phyloP scores from a whole-genome alignment of 192 early-diverging fungal species.

The Backusella circina region DNA sequence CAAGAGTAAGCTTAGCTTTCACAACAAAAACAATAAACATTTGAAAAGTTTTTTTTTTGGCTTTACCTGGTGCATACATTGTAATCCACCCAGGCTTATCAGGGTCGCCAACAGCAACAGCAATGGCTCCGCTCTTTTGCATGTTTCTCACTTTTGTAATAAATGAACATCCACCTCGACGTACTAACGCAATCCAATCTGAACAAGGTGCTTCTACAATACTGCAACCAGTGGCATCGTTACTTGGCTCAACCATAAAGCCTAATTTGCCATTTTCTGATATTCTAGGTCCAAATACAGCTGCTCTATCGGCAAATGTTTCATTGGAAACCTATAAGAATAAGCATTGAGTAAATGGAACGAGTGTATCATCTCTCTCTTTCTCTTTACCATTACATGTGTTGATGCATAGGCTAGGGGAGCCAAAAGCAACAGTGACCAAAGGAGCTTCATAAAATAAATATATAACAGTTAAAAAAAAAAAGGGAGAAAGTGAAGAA shows the following conservation, averaged over 20 bases:
- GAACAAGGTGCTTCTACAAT: conserved; percentile 33
- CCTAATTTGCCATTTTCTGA: conserved; percentile 70
- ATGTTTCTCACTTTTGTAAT: conserved; percentile 88
- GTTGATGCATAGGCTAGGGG: conserved; percentile 11
- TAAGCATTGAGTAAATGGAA: too few relatives aligned
- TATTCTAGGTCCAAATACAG: conserved; percentile 83
- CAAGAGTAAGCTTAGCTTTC: not conserved
- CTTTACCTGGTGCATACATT: conserved; percentile 73
- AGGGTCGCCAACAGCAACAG: conserved; percentile 86
- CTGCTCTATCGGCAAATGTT: conserved; percentile 62
- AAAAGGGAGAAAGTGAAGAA: not conserved
- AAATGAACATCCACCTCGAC: conserved; percentile 87
- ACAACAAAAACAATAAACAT: not conserved
- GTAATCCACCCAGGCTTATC: conserved; percentile 74
- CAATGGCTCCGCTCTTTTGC: conserved; percentile 80
- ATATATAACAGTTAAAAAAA: not conserved
- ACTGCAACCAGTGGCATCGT: conserved; percentile 59
- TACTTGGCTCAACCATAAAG: conserved; percentile 47
- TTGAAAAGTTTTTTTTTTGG: not conserved
- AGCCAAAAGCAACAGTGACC: not conserved
- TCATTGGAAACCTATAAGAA: conserved; percentile 51
- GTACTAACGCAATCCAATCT: conserved; percentile 82
- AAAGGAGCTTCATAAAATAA: conserved; percentile 6
- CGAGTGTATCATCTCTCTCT: not conserved
- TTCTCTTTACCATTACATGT: conserved; percentile 4